Percentiles rank a stretch among this genome's conserved stretches.
phyloP scores from a whole-genome alignment of 305 asterid genomes.

The Fraxinus dipetala region DNA sequence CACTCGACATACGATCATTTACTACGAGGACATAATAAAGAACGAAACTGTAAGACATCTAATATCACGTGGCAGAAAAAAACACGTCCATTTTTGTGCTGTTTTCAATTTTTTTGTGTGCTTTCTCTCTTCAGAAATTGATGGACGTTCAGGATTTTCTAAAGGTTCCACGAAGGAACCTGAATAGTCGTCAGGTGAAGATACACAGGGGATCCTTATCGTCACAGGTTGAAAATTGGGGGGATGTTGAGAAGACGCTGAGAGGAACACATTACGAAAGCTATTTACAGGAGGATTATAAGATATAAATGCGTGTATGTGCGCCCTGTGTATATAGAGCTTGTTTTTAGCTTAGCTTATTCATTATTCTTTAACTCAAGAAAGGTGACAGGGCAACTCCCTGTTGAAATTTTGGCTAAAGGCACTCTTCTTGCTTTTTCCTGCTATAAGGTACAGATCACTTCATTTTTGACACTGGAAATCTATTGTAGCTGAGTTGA shows the following conservation, averaged over 20 bases:
- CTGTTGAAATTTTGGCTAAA: slow-evolving; percentile 44
- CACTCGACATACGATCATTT: slow-evolving; percentile 71
- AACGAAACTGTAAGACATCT: slow-evolving; percentile 63
- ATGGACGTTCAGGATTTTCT: slow-evolving; percentile 73
- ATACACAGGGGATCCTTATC: slow-evolving; percentile 78
- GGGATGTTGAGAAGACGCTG: slow-evolving; percentile 60
- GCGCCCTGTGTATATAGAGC: slow-evolving; percentile 32
- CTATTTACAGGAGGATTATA: slow-evolving; percentile 60
- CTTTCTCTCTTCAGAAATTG: slow-evolving; percentile 48
- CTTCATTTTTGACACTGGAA: neutral
- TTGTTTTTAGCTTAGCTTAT: slow-evolving; percentile 32
- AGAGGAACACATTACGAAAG: slow-evolving; percentile 72
- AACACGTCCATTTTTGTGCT: neutral
- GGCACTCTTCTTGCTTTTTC: neutral
- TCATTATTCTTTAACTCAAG: slow-evolving; percentile 47
- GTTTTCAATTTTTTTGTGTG: neutral
- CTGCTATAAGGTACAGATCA: neutral
- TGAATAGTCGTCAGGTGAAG: slow-evolving; percentile 79
- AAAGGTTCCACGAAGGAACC: slow-evolving; percentile 58
- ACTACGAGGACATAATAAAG: slow-evolving; percentile 73
- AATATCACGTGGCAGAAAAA: neutral
- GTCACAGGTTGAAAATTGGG: slow-evolving; percentile 82
- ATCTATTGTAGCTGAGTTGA: neutral
- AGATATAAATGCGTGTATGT: slow-evolving; percentile 31
- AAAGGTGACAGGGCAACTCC: slow-evolving; percentile 35